Conservation (phyloP, 768 basidiomycete genomes). For the Podaxis pistillaris region DNA sequence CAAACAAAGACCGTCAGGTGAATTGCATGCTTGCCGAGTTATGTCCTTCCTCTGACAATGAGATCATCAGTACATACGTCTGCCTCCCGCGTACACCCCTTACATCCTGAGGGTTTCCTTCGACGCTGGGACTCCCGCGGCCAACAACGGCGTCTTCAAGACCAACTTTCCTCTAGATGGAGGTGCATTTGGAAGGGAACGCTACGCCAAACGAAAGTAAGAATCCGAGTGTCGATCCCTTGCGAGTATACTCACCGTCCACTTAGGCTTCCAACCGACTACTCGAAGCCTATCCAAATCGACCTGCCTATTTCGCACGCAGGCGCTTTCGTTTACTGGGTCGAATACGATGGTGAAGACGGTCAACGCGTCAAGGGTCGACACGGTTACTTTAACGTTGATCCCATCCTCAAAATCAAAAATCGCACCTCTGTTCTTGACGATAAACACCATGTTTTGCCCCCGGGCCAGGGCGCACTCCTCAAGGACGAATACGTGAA, state of each 20-base stretch:
- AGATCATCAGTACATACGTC: constrained; percentile 73
- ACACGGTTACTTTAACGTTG: constrained; percentile 95
- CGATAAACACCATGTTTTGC: constrained; percentile 46
- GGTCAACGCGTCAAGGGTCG: constrained; percentile 75
- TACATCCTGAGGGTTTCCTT: constrained; percentile 91
- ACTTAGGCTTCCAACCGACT: constrained; percentile 77
- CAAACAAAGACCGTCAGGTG: constrained; percentile 81
- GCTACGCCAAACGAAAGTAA: constrained; percentile 74
- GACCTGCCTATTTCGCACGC: constrained; percentile 96
- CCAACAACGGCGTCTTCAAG: constrained; percentile 88
- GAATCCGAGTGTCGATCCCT: constrained; percentile 25
- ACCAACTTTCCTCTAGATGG: constrained; percentile 98
- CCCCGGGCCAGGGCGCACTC: constrained; percentile 50
- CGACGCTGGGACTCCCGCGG: constrained; percentile 88
- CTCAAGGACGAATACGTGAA: constrained; percentile 54
- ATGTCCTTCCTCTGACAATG: constrained; percentile 13
- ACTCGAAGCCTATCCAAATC: constrained; percentile 88
- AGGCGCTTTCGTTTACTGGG: constrained; percentile 93
- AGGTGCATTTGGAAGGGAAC: constrained; percentile 75
- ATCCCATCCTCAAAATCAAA: constrained; percentile 80
- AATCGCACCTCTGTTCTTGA: constrained; percentile 75
- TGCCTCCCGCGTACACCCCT: constrained; percentile 86
- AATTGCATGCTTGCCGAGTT: constrained; percentile 26
- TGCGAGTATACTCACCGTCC: constrained; percentile 20
- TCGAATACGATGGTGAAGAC: constrained; percentile 78